Percentiles rank a stretch among this genome's conserved stretches.
These are phyloP conservation scores for Aspergillus baeticus DNA, from an alignment of 495 filamentous ascomycete species.

Conservation along the genomic window DNA sequence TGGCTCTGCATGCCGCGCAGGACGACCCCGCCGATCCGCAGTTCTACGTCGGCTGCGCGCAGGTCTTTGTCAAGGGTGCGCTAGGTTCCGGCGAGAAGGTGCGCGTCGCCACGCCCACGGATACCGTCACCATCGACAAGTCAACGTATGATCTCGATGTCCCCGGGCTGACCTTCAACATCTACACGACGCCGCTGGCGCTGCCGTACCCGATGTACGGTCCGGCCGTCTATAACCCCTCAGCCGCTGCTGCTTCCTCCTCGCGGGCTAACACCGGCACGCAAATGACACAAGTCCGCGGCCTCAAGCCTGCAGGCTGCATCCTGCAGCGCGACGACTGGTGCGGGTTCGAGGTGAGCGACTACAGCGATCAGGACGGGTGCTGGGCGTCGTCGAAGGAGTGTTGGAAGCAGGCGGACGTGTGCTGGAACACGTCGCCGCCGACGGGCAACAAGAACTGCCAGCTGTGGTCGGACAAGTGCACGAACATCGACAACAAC, in stretches of 20 bases:
- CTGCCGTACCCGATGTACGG: constrained; percentile 59
- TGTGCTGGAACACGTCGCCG: constrained; percentile 56
- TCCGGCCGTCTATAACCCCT: constrained; percentile 45
- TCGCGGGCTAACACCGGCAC: not conserved
- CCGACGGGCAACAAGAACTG: constrained; percentile 60
- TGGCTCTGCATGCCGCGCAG: constrained; percentile 65
- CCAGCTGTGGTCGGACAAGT: constrained; percentile 58
- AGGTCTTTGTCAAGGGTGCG: constrained; percentile 54
- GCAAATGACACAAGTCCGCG: constrained; percentile 26
- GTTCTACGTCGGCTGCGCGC: constrained; percentile 69
- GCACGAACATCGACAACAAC: constrained; percentile 46
- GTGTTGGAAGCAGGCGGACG: constrained; percentile 56
- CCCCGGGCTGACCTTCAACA: constrained; percentile 59
- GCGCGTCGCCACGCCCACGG: constrained; percentile 48
- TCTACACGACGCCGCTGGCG: constrained; percentile 46
- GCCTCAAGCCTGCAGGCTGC: constrained; percentile 49
- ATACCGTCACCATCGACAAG: constrained; percentile 46
- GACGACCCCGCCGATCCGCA: constrained; percentile 54
- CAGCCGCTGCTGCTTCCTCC: not conserved
- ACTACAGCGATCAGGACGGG: constrained; percentile 50
- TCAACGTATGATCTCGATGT: constrained; percentile 55
- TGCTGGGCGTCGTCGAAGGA: constrained; percentile 55
- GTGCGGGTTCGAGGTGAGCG: constrained; percentile 59
- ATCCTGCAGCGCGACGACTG: constrained; percentile 69
- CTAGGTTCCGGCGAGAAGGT: constrained; percentile 36